Percentiles rank a stretch among this genome's conserved stretches.
phyloP scores from a whole-genome alignment of 1,284 basidiomycete genomes.

The Fomitopsis pinicola region DNA sequence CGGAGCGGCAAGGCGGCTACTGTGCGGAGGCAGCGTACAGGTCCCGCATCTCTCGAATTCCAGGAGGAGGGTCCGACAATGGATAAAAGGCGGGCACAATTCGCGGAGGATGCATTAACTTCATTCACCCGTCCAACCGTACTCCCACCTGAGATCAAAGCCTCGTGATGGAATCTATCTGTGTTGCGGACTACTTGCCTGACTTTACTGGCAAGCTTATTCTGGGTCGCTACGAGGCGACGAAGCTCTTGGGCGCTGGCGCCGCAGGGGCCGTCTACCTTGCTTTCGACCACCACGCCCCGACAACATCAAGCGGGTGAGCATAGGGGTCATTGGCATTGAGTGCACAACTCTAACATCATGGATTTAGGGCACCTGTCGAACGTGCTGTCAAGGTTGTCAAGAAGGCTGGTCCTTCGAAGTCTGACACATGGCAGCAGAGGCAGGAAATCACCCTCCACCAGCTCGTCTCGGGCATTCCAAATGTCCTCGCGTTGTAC shows the following conservation, averaged over 20 bases:
- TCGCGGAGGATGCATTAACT: not conserved
- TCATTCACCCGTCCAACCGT: not conserved
- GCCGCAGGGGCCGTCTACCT: constrained; percentile 31
- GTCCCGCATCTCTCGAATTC: not conserved
- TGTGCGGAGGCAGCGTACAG: not conserved
- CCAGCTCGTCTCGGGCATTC: constrained; percentile 50
- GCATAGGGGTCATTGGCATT: not conserved
- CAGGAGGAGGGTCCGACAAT: not conserved
- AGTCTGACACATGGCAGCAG: constrained; percentile 8
- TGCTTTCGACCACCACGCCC: constrained; percentile 21
- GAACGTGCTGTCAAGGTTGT: constrained; percentile 27
- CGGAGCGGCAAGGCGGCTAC: not conserved
- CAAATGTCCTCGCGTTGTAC: constrained; percentile 56
- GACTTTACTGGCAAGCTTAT: constrained; percentile 3
- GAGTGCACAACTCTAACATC: not conserved
- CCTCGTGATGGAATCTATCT: not conserved
- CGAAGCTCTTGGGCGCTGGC: constrained; percentile 26
- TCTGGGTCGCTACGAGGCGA: constrained; percentile 4
- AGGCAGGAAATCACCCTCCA: constrained; percentile 38
- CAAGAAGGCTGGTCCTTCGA: constrained; percentile 15
- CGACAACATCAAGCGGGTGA: constrained; percentile 6
- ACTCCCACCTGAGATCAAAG: not conserved
- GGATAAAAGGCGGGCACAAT: constrained; percentile 4
- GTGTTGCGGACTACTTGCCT: constrained; percentile 1
- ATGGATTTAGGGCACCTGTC: not conserved